Conservation (phyloP, 1,139 yeast species). For the Suzukiozyma palmioleophila region DNA sequence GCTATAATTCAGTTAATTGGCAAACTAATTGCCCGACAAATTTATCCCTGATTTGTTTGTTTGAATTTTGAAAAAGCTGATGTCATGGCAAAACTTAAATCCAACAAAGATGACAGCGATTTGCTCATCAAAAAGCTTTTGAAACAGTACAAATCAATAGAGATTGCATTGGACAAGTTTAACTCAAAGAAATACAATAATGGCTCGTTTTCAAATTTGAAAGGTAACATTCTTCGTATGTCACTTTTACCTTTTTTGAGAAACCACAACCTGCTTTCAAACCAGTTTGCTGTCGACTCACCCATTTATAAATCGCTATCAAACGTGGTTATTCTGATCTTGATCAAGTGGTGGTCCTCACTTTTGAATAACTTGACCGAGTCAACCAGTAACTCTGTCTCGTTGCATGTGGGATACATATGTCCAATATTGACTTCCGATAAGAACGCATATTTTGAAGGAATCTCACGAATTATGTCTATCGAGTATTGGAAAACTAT, state of each 20-base stretch:
- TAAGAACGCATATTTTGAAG: slow-evolving; percentile 68
- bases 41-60: too few species aligned
- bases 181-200: slow-evolving; percentile 37
- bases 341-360: slow-evolving; percentile 66
- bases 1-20: too few species aligned
- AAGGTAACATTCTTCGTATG: slow-evolving; percentile 64
- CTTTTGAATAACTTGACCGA: slow-evolving; percentile 39
- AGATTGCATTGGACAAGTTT: slow-evolving; percentile 45
- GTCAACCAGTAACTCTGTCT: slow-evolving; percentile 24
- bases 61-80: background rate
- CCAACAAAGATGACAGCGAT: slow-evolving; percentile 14
- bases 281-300: slow-evolving; percentile 18
- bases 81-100: background rate
- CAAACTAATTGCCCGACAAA: too few species aligned
- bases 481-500: slow-evolving; percentile 57
- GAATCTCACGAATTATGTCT: slow-evolving; percentile 61
- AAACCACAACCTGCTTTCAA: slow-evolving; percentile 23
- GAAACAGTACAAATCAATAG: slow-evolving; percentile 41
- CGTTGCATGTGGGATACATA: slow-evolving; percentile 2
- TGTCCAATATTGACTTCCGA: slow-evolving; percentile 29
- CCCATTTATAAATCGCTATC: slow-evolving; percentile 30
- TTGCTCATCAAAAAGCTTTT: slow-evolving; percentile 25
- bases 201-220: slow-evolving; percentile 36
- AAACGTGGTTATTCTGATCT: slow-evolving; percentile 34
- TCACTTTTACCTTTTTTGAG: slow-evolving; percentile 65